Evolutionary conservation across 2,329 filamentous ascomycete species (phyloP).

Genomic region (Epichloe hybrida): DNA sequence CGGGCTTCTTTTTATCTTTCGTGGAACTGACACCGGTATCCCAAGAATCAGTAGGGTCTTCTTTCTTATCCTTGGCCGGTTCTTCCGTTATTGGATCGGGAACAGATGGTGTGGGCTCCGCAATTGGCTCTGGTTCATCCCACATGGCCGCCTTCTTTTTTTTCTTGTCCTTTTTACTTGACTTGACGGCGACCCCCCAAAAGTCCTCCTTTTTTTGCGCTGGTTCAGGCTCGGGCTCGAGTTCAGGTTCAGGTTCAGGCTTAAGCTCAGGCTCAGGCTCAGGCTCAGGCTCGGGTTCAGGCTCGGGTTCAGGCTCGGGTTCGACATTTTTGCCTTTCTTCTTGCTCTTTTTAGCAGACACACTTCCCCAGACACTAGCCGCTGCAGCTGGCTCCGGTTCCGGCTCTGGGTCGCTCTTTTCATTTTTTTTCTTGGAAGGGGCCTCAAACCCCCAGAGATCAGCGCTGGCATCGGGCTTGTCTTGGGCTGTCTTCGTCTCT

Average conservation of each 20-base stretch:
- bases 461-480: constrained; percentile 10
- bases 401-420: constrained; percentile 16
- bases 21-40: constrained; percentile 8
- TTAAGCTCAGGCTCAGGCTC: not conserved
- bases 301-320: constrained; percentile 4
- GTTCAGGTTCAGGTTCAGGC: constrained; percentile 9
- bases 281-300: constrained; percentile 7
- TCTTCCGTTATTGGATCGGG: constrained; percentile 6
- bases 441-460: constrained; percentile 23
- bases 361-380: constrained; percentile 7
- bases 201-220: constrained; percentile 19
- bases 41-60: constrained; percentile 16
- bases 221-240: constrained; percentile 11
- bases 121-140: no score
- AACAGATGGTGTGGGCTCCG: no score
- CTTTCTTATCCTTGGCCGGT: constrained; percentile 5
- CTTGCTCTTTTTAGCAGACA: constrained; percentile 20
- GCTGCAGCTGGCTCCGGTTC: constrained; percentile 15
- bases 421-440: constrained; percentile 29
- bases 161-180: constrained; percentile 20
- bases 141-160: constrained; percentile 6
- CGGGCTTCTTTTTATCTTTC: constrained; percentile 9
- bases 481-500: constrained; percentile 17
- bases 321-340: constrained; percentile 29
- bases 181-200: constrained; percentile 16